phyloP scores from a whole-genome alignment of 345 rosid genomes.

The Syzygium aromaticum region DNA sequence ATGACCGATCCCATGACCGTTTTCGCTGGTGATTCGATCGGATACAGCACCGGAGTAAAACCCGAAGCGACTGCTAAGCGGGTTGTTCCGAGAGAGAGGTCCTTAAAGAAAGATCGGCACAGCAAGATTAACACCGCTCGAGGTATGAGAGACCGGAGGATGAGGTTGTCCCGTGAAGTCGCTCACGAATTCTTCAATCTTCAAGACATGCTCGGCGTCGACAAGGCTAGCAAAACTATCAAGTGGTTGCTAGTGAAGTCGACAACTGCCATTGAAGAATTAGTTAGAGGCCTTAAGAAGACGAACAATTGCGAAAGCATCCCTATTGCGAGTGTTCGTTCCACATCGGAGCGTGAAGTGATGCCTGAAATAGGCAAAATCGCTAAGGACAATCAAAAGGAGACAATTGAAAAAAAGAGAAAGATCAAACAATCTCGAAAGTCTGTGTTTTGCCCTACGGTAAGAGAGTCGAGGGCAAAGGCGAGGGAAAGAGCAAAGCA shows the following conservation, averaged over 20 bases:
- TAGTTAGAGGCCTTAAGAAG: not conserved
- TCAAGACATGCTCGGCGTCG: constrained; percentile 17
- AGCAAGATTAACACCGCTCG: constrained; percentile 17
- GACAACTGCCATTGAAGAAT: constrained; percentile 3
- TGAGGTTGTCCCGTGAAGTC: constrained; percentile 17
- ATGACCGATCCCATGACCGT: not conserved
- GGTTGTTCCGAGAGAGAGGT: not conserved
- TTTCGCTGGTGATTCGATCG: not conserved
- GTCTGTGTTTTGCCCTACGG: constrained; percentile 1
- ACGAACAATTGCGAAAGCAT: not conserved
- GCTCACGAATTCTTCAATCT: constrained; percentile 10
- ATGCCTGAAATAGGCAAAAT: constrained; percentile 4
- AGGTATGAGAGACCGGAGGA: constrained; percentile 16
- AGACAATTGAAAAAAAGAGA: not conserved
- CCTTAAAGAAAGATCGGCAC: constrained; percentile 11
- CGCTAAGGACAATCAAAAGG: not conserved
- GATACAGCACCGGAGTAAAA: not conserved
- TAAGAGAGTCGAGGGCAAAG: constrained; percentile 43
- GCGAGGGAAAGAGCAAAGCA: constrained; percentile 71
- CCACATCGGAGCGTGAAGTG: constrained; percentile 34
- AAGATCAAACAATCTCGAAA: not conserved
- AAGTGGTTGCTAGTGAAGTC: constrained; percentile 13
- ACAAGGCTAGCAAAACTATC: constrained; percentile 14
- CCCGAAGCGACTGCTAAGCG: not conserved
- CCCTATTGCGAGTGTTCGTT: constrained; percentile 6